Percentiles rank a stretch among this genome's conserved stretches.
Evolutionary conservation across 805 yeast genomes (phyloP).

Genomic region (Kodamaea laetipori): DNA sequence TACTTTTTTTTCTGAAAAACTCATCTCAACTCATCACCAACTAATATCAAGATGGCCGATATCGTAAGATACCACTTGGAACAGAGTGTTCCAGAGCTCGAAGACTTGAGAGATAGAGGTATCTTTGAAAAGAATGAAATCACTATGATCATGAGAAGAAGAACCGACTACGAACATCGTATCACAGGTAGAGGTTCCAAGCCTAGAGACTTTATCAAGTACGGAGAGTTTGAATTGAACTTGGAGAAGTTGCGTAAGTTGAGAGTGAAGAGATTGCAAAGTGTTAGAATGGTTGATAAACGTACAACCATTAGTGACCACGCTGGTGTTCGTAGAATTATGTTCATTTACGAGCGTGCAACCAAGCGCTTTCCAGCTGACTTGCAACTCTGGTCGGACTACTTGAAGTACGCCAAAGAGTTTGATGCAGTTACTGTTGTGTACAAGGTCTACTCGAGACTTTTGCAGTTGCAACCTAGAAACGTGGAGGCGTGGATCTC

Average conservation of each 20-base stretch:
- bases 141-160: constrained; percentile 80
- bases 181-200: constrained; percentile 81
- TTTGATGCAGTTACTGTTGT: constrained; percentile 71
- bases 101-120: constrained; percentile 79
- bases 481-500: constrained; percentile 89
- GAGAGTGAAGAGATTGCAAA: constrained; percentile 62
- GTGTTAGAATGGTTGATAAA: constrained; percentile 56
- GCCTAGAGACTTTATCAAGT: constrained; percentile 73
- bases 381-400: constrained; percentile 73
- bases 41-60: constrained; percentile 35
- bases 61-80: constrained; percentile 56
- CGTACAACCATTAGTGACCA: constrained; percentile 77
- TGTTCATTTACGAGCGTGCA: constrained; percentile 82
- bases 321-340: constrained; percentile 80
- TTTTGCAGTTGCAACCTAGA: constrained; percentile 87
- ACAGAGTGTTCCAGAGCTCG: constrained; percentile 85
- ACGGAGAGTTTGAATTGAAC: constrained; percentile 77
- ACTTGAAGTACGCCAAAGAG: constrained; percentile 66
- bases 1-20: not conserved
- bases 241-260: constrained; percentile 77
- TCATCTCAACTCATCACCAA: constrained; percentile 3
- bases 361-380: constrained; percentile 78
- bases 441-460: constrained; percentile 72
- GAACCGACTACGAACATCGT: constrained; percentile 95
- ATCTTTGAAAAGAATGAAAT: constrained; percentile 83